A percentile compares a stretch with the other conserved stretches of the same genome.
phyloP scores from a whole-genome alignment of 1,139 yeast species.

The Yamadazyma sp. region DNA sequence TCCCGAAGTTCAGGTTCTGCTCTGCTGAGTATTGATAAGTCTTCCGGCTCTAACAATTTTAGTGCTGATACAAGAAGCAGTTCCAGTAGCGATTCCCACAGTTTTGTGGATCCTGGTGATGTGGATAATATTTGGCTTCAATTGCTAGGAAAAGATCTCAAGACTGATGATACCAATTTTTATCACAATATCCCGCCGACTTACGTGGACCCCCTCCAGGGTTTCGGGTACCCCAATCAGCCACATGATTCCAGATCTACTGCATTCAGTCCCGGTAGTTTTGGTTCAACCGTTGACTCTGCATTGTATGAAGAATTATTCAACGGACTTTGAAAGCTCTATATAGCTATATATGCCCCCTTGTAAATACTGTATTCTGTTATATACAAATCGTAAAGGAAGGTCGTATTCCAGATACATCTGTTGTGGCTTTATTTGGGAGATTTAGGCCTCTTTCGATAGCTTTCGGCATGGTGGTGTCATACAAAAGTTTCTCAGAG shows the following conservation, averaged over 20 bases:
- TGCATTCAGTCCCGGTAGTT: not conserved
- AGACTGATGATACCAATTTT: not conserved
- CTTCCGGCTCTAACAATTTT: too few species aligned
- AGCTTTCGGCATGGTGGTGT: too few species aligned
- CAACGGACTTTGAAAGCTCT: constrained; percentile 1
- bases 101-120: not conserved
- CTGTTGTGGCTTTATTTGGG: too few species aligned
- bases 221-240: not conserved
- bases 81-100: not conserved
- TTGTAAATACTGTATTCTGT: not conserved
- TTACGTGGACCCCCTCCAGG: not conserved
- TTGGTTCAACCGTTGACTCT: constrained; percentile 5
- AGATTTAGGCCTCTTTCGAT: too few species aligned
- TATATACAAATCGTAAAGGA: not conserved
- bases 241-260: not conserved
- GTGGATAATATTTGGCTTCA: constrained; percentile 11
- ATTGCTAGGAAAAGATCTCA: constrained; percentile 6
- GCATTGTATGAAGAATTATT: constrained; percentile 8
- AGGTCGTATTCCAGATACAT: too few species aligned
- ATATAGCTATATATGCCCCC: not conserved
- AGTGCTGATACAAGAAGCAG: not conserved
- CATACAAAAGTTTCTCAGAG: too few species aligned
- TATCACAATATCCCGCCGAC: constrained; percentile 6
- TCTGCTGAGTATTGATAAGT: too few species aligned
- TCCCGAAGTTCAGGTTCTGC: too few species aligned